Base-by-base conservation (phyloP, 176 grass and related monocot genomes). In the Oryza glumipatula region DNA sequence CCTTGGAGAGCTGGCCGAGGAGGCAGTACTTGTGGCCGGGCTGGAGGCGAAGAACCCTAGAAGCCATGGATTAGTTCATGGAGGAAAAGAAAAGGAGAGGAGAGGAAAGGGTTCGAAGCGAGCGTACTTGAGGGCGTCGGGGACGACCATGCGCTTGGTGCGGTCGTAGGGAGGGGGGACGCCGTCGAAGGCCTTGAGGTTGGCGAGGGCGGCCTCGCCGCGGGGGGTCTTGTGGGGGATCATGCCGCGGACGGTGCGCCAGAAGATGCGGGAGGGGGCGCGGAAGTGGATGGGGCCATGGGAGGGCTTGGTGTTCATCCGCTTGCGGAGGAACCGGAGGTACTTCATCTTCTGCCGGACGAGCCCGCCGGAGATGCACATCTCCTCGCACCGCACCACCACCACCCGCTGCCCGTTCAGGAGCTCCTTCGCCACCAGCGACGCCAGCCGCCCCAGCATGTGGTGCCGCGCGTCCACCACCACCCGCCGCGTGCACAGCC, bases 21-120 rank as follows among this genome's bases (percentile, higher is more conserved):
- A 95, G 86, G 82, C 95, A 98, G 79, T 98, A 93, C 82, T 91
- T 98, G 82, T 95, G 95, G 0, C 95, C 95, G 0, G 95, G 87
- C 56, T 95, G 95, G 71, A 98, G 76, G 87, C 95, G 93, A 89
- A 93, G 80, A 45, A 98, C 95, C 93, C 95, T 98, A 47, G 63
- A 45, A 78, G 4, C 21, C 47, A 49, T 49, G 47, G 47, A 49
- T 49, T 48, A 32, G 30, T 32, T 32, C 30, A 32, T 32, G 30
- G 30, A 32, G 30, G 30, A 32, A 32, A 32, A 3, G 30, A 32
- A 32, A 32, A 32, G 35, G 35, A 36, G 35, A 44, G 43, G 9
- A 44, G 49, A 17, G 15, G 14, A 49, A 14, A 48, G 11, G 10
- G 11, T 32, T 32, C 12, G 3, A 48, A 15, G 47, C 43, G 9